Conservation (phyloP, 192 early-diverging fungal genomes). For the Phycomyces blakesleeanus region DNA sequence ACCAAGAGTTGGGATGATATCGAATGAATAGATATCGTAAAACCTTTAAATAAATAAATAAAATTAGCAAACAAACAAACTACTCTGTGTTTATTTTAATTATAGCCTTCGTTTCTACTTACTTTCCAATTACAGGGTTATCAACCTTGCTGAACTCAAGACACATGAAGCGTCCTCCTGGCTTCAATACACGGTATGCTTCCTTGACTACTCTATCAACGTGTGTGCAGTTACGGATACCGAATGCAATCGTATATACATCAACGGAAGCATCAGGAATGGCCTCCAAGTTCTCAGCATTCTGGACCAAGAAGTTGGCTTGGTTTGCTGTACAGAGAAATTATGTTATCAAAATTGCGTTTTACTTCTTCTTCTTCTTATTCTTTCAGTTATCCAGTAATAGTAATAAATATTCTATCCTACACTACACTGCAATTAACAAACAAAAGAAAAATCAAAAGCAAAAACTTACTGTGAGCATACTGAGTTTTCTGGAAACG, state of each 20-base stretch:
- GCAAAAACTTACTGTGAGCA: constrained; percentile 42
- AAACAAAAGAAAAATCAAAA: background rate
- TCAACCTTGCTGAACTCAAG: constrained; percentile 90
- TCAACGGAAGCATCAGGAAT: constrained; percentile 80
- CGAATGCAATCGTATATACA: constrained; percentile 96
- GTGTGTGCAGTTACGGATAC: constrained; percentile 96
- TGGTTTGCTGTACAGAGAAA: constrained; percentile 44
- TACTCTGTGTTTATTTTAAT: too few species aligned
- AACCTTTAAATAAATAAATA: too few species aligned
- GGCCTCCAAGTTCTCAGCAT: constrained; percentile 80
- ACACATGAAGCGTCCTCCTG: constrained; percentile 94
- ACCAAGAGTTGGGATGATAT: constrained; percentile 88
- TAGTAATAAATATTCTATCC: too few species aligned
- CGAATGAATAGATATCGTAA: constrained; percentile 93
- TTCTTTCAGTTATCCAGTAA: too few species aligned
- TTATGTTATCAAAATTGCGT: constrained; percentile 16
- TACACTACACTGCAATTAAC: too few species aligned
- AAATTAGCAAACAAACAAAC: too few species aligned
- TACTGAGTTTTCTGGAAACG: constrained; percentile 60
- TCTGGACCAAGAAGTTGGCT: constrained; percentile 76
- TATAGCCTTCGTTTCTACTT: constrained; percentile 33
- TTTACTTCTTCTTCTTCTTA: constrained; percentile 2
- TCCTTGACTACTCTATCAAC: constrained; percentile 83
- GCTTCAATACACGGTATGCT: constrained; percentile 92
- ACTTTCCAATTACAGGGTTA: constrained; percentile 82